These are phyloP conservation scores for Colletotrichum chrysophilum DNA, from an alignment of 2,329 filamentous ascomycete species.

Conservation along the genomic window DNA sequence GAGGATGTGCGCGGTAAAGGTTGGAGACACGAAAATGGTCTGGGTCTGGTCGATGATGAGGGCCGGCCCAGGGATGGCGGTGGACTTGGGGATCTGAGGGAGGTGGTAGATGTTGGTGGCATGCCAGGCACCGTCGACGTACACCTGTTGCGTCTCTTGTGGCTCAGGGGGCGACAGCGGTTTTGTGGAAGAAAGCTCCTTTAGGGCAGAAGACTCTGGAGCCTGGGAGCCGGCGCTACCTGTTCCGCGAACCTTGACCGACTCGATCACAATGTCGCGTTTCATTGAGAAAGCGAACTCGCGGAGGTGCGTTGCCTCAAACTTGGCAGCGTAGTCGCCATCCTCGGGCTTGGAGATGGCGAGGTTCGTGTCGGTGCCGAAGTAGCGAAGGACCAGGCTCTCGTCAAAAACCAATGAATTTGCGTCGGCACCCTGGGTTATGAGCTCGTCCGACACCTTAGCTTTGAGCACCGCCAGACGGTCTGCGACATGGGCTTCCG, in stretches of 20 bases:
- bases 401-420: constrained; percentile 42
- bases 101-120: constrained; percentile 32
- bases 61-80: constrained; percentile 34
- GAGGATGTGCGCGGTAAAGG: constrained; percentile 32
- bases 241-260: constrained; percentile 27
- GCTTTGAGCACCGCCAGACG: constrained; percentile 31
- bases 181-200: constrained; percentile 15
- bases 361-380: constrained; percentile 38
- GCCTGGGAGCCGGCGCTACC: constrained; percentile 24
- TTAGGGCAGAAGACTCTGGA: constrained; percentile 16
- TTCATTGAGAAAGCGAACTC: constrained; percentile 20
- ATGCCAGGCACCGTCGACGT: constrained; percentile 31
- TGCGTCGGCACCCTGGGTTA: constrained; percentile 42
- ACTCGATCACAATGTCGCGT: constrained; percentile 8
- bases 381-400: constrained; percentile 38
- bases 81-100: constrained; percentile 24
- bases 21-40: constrained; percentile 31
- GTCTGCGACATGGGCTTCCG: constrained; percentile 17
- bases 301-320: constrained; percentile 10
- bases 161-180: neutral
- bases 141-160: constrained; percentile 29
- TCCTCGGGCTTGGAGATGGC: constrained; percentile 32
- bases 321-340: constrained; percentile 27
- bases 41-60: constrained; percentile 35
- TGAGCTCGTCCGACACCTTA: constrained; percentile 40